A percentile compares a stretch with the other conserved stretches of the same genome.
Evolutionary conservation across 1,284 basidiomycete genomes (phyloP).

Genomic region (Wallemia mellicola): DNA sequence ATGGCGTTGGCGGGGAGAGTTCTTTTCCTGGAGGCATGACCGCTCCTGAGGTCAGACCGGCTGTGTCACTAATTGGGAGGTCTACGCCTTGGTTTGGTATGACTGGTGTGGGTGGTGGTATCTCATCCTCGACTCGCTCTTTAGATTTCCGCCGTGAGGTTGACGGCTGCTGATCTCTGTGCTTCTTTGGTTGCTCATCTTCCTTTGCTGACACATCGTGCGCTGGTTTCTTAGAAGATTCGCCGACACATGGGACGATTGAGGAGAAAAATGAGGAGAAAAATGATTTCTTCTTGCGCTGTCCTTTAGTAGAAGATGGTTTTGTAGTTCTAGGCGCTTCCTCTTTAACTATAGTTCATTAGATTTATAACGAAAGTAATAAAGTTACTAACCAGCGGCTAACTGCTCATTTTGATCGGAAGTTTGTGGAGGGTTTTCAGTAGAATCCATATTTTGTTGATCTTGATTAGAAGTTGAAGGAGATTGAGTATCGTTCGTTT

Average conservation of each 20-base stretch:
- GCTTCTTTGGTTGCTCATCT: not conserved
- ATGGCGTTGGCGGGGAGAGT: conserved; percentile 9
- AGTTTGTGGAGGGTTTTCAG: not conserved
- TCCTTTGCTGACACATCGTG: not conserved
- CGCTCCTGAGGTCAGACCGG: conserved; percentile 32
- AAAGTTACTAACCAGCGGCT: not conserved
- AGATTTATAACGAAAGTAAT: not conserved
- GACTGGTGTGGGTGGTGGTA: not conserved
- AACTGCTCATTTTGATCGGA: not conserved
- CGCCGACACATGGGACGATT: not conserved
- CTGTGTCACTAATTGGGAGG: conserved; percentile 19
- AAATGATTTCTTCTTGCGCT: not conserved
- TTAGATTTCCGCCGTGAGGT: not conserved
- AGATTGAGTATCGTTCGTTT: not conserved
- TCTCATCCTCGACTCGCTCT: not conserved
- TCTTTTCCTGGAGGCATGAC: conserved; percentile 41
- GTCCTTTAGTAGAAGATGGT: not conserved
- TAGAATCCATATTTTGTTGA: too few species aligned
- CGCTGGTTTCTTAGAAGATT: not conserved
- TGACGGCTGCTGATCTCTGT: not conserved
- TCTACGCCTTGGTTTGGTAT: not conserved
- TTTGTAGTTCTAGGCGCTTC: not conserved
- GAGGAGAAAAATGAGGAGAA: not conserved
- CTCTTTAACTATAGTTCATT: not conserved
- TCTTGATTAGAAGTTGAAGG: too few species aligned